Evolutionary conservation across 371 early-diverging fungal genomes (phyloP).

Genomic region (Funneliformis caledonium): DNA sequence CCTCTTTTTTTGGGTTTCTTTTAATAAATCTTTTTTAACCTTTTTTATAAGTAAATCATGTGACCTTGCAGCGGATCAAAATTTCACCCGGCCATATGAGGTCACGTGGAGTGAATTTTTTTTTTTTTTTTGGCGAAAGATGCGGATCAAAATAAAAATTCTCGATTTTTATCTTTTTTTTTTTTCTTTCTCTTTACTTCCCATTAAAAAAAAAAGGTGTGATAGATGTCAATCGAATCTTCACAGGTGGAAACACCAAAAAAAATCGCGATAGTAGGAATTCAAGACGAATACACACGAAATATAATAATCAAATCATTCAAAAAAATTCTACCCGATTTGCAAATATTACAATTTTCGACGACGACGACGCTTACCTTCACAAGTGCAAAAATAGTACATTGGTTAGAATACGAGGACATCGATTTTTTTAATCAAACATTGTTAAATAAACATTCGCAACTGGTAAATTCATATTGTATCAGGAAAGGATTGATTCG

Average conservation of each 20-base stretch:
- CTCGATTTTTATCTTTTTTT: no score
- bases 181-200: no score
- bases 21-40: neutral
- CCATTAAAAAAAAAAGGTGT: no score
- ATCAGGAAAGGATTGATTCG: conserved; percentile 16
- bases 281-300: neutral
- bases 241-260: neutral
- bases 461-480: neutral
- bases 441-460: neutral
- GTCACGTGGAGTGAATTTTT: no score
- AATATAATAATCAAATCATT: neutral
- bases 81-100: no score
- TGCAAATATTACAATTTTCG: neutral
- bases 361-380: neutral
- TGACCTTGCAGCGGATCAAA: no score
- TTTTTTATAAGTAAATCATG: neutral
- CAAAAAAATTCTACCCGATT: neutral
- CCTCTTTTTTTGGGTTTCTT: neutral
- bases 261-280: neutral
- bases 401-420: conserved; percentile 8
- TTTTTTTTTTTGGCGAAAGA: no score
- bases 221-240: no score
- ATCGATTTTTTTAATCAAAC: neutral
- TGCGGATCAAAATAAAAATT: no score
- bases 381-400: neutral